A percentile compares a stretch with the other conserved stretches of the same genome.
phyloP scores from a whole-genome alignment of 75 land plant genomes.

The Cupressus sempervirens region DNA sequence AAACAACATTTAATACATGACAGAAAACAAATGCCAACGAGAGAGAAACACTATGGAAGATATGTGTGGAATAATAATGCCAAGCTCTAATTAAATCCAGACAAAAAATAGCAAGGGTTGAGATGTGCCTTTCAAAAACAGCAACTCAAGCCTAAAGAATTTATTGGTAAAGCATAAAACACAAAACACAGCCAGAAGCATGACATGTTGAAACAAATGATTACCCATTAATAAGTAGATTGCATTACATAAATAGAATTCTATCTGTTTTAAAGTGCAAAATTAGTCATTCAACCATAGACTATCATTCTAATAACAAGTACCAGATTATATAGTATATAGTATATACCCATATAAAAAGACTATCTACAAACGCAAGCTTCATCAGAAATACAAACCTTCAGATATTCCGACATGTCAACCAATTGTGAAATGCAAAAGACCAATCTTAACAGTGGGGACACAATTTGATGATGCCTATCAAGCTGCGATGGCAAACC shows the following conservation, averaged over 20 bases:
- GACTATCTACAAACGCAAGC: background rate
- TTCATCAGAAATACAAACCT: constrained; percentile 28
- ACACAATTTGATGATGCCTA: constrained; percentile 52
- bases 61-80: too few relatives aligned
- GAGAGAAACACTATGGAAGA: too few relatives aligned
- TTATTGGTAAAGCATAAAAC: too few relatives aligned
- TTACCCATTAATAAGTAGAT: background rate
- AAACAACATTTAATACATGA: too few relatives aligned
- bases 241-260: too few relatives aligned
- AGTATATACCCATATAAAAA: background rate
- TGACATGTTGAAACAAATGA: too few relatives aligned
- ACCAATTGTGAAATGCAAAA: constrained; percentile 68
- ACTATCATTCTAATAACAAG: background rate
- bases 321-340: background rate
- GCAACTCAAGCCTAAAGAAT: too few relatives aligned
- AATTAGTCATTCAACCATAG: background rate
- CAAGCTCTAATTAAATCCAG: too few relatives aligned
- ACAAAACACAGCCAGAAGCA: too few relatives aligned
- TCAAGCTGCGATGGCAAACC: constrained; percentile 49
- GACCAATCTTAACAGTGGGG: constrained; percentile 79
- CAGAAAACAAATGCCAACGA: too few relatives aligned
- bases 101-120: too few relatives aligned
- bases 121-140: background rate
- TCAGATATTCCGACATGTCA: constrained; percentile 60
- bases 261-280: background rate